Evolutionary conservation across 2,329 filamentous ascomycete species (phyloP).

Genomic region (Cercospora nicotianae): DNA sequence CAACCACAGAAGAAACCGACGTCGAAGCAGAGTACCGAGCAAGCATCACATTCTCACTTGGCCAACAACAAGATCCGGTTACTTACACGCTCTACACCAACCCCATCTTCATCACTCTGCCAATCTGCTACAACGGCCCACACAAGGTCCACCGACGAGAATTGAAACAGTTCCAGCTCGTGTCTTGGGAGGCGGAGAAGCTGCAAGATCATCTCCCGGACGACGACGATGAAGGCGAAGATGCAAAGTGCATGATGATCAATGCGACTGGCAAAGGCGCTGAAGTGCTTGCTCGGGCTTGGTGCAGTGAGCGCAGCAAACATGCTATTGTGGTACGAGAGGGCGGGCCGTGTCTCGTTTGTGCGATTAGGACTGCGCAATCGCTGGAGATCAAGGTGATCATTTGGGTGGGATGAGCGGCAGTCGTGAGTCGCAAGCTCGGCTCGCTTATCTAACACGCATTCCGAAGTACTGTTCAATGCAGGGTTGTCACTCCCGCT

Average conservation of each 20-base stretch:
- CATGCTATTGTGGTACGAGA: not conserved
- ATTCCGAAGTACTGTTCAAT: too few relatives aligned
- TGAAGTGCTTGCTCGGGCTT: not conserved
- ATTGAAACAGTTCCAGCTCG: not conserved
- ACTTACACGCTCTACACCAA: conserved; percentile 1
- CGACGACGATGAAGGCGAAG: not conserved
- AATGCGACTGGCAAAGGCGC: not conserved
- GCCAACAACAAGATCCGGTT: not conserved
- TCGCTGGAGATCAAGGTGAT: not conserved
- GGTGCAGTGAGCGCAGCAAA: not conserved
- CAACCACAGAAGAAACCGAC: not conserved
- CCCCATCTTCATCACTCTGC: conserved; percentile 2
- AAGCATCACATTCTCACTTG: not conserved
- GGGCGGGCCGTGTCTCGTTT: not conserved
- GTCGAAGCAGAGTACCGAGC: not conserved
- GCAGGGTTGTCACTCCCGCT: too few relatives aligned
- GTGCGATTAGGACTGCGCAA: not conserved
- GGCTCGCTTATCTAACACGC: too few relatives aligned
- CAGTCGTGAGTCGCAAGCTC: too few relatives aligned
- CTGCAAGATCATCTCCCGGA: not conserved
- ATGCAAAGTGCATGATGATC: not conserved
- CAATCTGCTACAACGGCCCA: not conserved
- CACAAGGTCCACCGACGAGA: conserved; percentile 3
- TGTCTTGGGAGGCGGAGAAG: not conserved
- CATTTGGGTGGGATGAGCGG: not conserved